Percentiles rank a stretch among this genome's conserved stretches.
Evolutionary conservation across 1,284 basidiomycete genomes (phyloP).

Genomic region (Ganoderma multipileum): DNA sequence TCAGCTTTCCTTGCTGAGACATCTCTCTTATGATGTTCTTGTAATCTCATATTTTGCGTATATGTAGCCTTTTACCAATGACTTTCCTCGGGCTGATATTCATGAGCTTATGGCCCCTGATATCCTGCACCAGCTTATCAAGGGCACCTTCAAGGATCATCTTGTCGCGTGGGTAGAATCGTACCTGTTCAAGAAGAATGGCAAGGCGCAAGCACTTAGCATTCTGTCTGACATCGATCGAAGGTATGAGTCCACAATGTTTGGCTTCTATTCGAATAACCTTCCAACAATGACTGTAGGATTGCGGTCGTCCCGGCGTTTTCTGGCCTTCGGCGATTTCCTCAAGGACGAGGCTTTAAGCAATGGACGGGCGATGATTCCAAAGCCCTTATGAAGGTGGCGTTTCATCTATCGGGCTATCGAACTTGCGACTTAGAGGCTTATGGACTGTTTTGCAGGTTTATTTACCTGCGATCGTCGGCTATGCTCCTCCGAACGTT

Average conservation of each 20-base stretch:
- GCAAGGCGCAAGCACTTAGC: background rate
- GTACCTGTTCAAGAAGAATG: background rate
- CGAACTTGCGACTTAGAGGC: background rate
- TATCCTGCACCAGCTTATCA: conserved; percentile 12
- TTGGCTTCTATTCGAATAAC: background rate
- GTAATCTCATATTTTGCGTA: background rate
- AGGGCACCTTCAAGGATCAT: conserved; percentile 29
- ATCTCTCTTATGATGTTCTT: background rate
- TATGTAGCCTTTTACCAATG: conserved; percentile 20
- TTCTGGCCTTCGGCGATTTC: conserved; percentile 27
- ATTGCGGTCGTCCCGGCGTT: conserved; percentile 29
- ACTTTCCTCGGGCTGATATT: conserved; percentile 21
- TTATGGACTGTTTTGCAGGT: conserved; percentile 14
- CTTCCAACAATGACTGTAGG: background rate
- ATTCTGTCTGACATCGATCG: conserved; percentile 31
- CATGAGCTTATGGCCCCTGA: conserved; percentile 10
- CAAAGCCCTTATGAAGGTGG: conserved; percentile 33
- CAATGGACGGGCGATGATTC: conserved; percentile 36
- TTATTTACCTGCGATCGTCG: conserved; percentile 25
- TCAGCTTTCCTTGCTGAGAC: conserved; percentile 6
- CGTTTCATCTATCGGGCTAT: background rate
- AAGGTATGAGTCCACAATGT: conserved; percentile 14
- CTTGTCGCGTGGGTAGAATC: conserved; percentile 28
- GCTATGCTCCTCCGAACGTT: conserved; percentile 20
- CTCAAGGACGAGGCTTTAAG: conserved; percentile 31